Percentiles rank a stretch among this genome's conserved stretches.
phyloP scores from a whole-genome alignment of 352 stramenopile species.

The Albugo laibachii region DNA sequence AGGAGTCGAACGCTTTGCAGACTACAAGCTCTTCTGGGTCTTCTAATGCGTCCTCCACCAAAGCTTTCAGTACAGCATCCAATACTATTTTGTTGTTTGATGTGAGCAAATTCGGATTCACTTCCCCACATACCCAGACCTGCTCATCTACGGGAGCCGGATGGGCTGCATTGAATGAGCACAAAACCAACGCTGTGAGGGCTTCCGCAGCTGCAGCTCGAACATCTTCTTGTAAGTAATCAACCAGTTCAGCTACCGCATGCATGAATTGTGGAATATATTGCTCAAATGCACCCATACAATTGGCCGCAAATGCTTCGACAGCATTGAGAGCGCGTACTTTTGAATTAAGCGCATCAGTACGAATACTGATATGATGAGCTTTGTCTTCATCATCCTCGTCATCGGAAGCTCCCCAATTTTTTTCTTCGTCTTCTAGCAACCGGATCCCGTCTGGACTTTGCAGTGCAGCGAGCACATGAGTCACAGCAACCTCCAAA shows the following conservation, averaged over 20 bases:
- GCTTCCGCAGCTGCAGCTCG: slow-evolving; percentile 60
- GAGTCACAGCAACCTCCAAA: slow-evolving; percentile 53
- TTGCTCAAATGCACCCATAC: slow-evolving; percentile 52
- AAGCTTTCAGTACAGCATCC: slow-evolving; percentile 54
- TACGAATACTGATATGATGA: slow-evolving; percentile 74
- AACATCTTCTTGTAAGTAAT: slow-evolving; percentile 79
- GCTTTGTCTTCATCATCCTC: slow-evolving; percentile 42
- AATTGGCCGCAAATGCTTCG: slow-evolving; percentile 73
- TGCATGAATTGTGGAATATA: slow-evolving; percentile 74
- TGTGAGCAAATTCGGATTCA: slow-evolving; percentile 57
- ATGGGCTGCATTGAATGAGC: slow-evolving; percentile 67
- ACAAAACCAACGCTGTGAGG: slow-evolving; percentile 58
- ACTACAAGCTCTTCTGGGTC: slow-evolving; percentile 79
- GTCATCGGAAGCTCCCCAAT: slow-evolving; percentile 61
- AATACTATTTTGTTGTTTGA: slow-evolving; percentile 59
- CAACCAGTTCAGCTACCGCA: slow-evolving; percentile 47
- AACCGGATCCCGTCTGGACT: slow-evolving; percentile 61
- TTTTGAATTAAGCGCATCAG: slow-evolving; percentile 70
- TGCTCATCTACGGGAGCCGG: slow-evolving; percentile 55
- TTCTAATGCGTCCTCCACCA: slow-evolving; percentile 60
- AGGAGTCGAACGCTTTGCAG: slow-evolving; percentile 88
- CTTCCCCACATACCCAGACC: slow-evolving; percentile 69
- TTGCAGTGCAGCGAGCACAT: slow-evolving; percentile 48
- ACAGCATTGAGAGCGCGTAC: slow-evolving; percentile 59
- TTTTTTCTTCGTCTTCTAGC: slow-evolving; percentile 48